Evolutionary conservation across 768 basidiomycete genomes (phyloP).

Genomic region (Obba rivulosa): DNA sequence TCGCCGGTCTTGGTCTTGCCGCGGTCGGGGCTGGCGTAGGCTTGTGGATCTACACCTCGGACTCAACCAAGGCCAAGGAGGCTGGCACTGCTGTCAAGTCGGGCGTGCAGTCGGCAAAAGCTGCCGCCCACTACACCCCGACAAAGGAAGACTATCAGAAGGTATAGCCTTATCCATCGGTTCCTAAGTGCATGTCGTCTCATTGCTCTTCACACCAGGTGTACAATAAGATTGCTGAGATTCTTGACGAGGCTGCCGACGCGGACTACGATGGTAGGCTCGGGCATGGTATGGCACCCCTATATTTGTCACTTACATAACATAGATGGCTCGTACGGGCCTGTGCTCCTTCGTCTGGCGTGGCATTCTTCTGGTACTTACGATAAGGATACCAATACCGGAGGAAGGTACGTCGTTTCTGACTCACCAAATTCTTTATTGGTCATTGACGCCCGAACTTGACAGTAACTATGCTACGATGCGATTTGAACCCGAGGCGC

Average conservation of each 20-base stretch:
- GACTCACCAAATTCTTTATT: neutral
- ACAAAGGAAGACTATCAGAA: constrained; percentile 88
- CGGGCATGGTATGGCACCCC: neutral
- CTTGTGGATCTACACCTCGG: constrained; percentile 52
- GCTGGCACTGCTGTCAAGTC: constrained; percentile 55
- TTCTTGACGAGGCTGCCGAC: constrained; percentile 58
- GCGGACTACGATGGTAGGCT: constrained; percentile 81
- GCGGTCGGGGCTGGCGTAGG: constrained; percentile 55
- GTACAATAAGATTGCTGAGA: constrained; percentile 82
- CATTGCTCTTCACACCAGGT: constrained; percentile 42
- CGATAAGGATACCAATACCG: constrained; percentile 70
- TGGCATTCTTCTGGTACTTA: constrained; percentile 96
- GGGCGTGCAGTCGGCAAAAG: constrained; percentile 56
- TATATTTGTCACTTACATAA: neutral
- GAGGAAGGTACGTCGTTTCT: constrained; percentile 58
- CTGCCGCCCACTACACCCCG: constrained; percentile 64
- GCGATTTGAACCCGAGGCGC: constrained; percentile 89
- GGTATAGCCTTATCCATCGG: constrained; percentile 31
- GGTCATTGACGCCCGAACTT: neutral
- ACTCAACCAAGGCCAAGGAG: constrained; percentile 42
- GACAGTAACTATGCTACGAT: constrained; percentile 94
- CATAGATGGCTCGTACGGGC: constrained; percentile 83
- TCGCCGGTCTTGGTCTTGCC: constrained; percentile 55
- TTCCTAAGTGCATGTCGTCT: neutral
- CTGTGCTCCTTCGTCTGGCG: constrained; percentile 83